A percentile compares a stretch with the other conserved stretches of the same genome.
Conservation (phyloP, 164 flowering plant species). For the Buxus sempervirens region DNA sequence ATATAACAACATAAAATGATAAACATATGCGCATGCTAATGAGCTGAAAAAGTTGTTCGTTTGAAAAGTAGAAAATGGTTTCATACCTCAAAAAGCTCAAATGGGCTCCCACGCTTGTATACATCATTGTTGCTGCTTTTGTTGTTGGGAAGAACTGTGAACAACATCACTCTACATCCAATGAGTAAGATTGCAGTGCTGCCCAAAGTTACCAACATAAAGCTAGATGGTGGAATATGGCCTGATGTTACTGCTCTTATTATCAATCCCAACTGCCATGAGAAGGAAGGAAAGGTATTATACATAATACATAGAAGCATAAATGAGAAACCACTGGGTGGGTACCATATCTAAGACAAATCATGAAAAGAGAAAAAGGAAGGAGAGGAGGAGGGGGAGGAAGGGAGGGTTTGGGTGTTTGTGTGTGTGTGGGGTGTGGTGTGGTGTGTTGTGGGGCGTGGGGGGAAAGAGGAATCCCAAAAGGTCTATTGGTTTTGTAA, state of each 20-base stretch:
- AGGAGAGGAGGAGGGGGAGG: too few species aligned
- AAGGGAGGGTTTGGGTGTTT: too few species aligned
- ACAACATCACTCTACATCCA: slow-evolving; percentile 79
- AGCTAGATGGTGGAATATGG: slow-evolving; percentile 59
- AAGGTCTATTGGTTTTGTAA: too few species aligned
- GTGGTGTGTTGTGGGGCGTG: too few species aligned
- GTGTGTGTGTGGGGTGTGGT: too few species aligned
- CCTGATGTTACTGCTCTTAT: slow-evolving; percentile 60
- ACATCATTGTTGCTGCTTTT: slow-evolving; percentile 60
- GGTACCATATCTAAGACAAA: too few species aligned
- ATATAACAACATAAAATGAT: neutral
- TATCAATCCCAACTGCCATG: slow-evolving; percentile 65
- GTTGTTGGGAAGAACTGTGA: slow-evolving; percentile 42
- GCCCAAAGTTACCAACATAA: slow-evolving; percentile 75
- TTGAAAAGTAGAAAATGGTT: neutral
- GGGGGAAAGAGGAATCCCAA: too few species aligned
- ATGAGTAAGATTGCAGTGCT: slow-evolving; percentile 79
- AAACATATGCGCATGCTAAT: neutral
- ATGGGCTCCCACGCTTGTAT: slow-evolving; percentile 78
- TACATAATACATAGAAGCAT: neutral
- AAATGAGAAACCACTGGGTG: too few species aligned
- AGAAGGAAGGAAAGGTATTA: slow-evolving; percentile 9
- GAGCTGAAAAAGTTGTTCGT: neutral
- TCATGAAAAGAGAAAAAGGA: too few species aligned
- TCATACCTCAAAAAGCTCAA: slow-evolving; percentile 91